phyloP scores from a whole-genome alignment of 2,329 filamentous ascomycete genomes.

The Xylaria multiplex region DNA sequence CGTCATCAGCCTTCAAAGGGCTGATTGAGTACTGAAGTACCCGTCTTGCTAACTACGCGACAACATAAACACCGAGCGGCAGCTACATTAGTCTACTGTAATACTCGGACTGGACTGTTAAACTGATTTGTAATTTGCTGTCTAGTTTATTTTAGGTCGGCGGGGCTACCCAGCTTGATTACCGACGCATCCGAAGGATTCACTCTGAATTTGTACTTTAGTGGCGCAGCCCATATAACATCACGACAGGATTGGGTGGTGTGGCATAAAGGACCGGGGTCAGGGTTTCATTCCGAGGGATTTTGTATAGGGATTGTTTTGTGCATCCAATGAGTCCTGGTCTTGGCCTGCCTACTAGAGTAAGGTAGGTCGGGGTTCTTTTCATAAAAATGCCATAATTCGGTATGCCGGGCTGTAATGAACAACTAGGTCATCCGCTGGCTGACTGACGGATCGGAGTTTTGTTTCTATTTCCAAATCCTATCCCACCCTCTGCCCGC shows the following conservation, averaged over 20 bases:
- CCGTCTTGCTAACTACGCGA: not conserved
- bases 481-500: constrained; percentile 10
- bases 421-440: constrained; percentile 11
- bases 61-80: not conserved
- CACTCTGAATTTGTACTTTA: constrained; percentile 19
- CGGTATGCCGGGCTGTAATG: not conserved
- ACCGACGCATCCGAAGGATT: constrained; percentile 37
- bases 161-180: constrained; percentile 17
- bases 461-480: constrained; percentile 33
- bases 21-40: too few relatives aligned
- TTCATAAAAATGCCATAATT: constrained; percentile 19
- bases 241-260: constrained; percentile 30
- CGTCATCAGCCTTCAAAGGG: not conserved
- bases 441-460: constrained; percentile 12
- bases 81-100: too few relatives aligned
- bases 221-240: constrained; percentile 27
- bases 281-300: constrained; percentile 34
- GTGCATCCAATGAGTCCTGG: constrained; percentile 19
- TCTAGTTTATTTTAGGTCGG: constrained; percentile 14
- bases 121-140: constrained; percentile 28
- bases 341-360: constrained; percentile 27
- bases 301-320: constrained; percentile 15
- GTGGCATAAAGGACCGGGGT: constrained; percentile 15
- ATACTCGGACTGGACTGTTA: constrained; percentile 19
- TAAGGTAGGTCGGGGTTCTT: constrained; percentile 8